Percentiles rank a stretch among this genome's conserved stretches.
phyloP scores from a whole-genome alignment of 2,329 filamentous ascomycete species.

The Sarocladiaceae sp. region DNA sequence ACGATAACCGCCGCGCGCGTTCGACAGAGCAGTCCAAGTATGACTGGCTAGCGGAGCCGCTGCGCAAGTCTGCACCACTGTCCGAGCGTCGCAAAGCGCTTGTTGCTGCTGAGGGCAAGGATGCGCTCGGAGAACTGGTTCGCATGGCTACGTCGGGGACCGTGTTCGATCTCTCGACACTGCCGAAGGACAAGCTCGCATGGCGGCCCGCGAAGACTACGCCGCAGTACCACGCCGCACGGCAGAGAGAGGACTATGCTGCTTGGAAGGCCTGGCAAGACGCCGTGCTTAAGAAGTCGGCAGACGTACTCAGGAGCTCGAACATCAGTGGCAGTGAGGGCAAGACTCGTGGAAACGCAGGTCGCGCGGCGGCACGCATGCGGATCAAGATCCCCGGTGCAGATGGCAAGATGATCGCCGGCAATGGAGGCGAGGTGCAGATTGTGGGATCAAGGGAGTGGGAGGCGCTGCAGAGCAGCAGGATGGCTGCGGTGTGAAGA shows the following conservation, averaged over 20 bases:
- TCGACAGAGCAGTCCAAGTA: constrained; percentile 47
- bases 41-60: constrained; percentile 57
- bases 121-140: constrained; percentile 59
- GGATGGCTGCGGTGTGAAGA: constrained; percentile 26
- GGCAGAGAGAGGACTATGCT: constrained; percentile 59
- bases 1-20: constrained; percentile 59
- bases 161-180: constrained; percentile 51
- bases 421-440: constrained; percentile 34
- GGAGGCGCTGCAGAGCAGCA: constrained; percentile 47
- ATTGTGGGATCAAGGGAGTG: constrained; percentile 50
- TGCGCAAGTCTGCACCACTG: constrained; percentile 38
- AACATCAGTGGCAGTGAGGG: constrained; percentile 12
- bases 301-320: constrained; percentile 22
- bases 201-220: constrained; percentile 62
- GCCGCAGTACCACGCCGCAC: constrained; percentile 60
- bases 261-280: constrained; percentile 54
- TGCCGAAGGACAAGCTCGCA: constrained; percentile 54
- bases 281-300: constrained; percentile 47
- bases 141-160: constrained; percentile 50
- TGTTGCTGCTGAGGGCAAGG: constrained; percentile 55
- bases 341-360: background rate
- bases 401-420: constrained; percentile 35
- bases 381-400: constrained; percentile 42
- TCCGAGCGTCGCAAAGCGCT: constrained; percentile 43
- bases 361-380: constrained; percentile 34